phyloP scores from a whole-genome alignment of 306 rosid genomes.

The Medicago truncatula region DNA sequence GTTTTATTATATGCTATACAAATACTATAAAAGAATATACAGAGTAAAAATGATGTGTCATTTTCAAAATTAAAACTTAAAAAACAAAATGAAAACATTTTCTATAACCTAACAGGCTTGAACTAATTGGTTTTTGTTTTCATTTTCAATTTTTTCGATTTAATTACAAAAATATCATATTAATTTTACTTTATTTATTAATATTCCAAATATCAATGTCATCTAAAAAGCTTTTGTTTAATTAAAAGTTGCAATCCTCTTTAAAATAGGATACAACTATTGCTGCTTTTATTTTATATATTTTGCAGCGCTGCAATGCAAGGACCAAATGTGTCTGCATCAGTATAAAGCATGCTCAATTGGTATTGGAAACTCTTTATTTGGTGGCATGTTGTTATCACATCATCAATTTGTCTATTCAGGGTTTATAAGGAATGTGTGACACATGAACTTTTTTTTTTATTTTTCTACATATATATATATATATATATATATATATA shows the following conservation, averaged over 20 bases:
- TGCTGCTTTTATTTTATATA: not conserved
- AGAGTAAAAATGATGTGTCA: not conserved
- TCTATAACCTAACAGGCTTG: no score
- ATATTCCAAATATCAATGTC: not conserved
- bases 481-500: no score
- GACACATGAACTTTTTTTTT: not conserved
- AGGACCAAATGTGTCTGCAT: slow-evolving; percentile 21
- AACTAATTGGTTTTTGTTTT: no score
- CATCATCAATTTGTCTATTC: not conserved
- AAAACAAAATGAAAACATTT: not conserved
- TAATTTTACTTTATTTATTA: not conserved
- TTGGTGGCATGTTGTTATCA: slow-evolving; percentile 19
- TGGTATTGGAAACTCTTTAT: slow-evolving; percentile 20
- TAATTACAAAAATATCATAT: no score
- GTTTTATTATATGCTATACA: not conserved
- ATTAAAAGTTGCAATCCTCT: not conserved
- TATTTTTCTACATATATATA: no score
- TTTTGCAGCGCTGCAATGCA: not conserved
- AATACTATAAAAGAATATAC: not conserved
- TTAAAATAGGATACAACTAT: not conserved
- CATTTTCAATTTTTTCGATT: no score
- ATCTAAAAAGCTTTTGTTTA: no score
- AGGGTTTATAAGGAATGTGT: slow-evolving; percentile 20
- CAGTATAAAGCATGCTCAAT: not conserved
- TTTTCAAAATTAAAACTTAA: not conserved